Evolutionary conservation across 345 rosid genomes (phyloP).

Genomic region (Cardamine occulta): DNA sequence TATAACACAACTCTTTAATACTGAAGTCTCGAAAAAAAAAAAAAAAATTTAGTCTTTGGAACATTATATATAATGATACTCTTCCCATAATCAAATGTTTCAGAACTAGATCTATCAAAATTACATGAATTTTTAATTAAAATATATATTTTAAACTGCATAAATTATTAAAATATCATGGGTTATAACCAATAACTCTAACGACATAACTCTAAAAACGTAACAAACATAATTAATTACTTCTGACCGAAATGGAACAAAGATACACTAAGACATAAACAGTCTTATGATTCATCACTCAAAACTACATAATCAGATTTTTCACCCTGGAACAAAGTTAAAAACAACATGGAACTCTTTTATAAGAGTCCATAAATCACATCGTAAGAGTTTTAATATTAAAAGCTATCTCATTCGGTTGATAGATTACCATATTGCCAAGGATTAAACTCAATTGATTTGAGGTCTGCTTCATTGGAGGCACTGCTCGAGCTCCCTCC

Average conservation of each 20-base stretch:
- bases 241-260: slow-evolving; percentile 20
- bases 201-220: not conserved
- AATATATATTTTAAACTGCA: not conserved
- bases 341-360: slow-evolving; percentile 30
- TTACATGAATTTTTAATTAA: not conserved
- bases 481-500: slow-evolving; percentile 51
- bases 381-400: not conserved
- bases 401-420: slow-evolving; percentile 54
- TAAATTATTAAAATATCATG: not conserved
- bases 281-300: slow-evolving; percentile 27
- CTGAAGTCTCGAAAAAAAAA: not conserved
- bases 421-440: slow-evolving; percentile 71
- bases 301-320: slow-evolving; percentile 30
- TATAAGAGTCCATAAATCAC: slow-evolving; percentile 21
- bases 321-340: slow-evolving; percentile 26
- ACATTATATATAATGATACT: not conserved
- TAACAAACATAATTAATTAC: slow-evolving; percentile 17
- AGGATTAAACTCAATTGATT: slow-evolving; percentile 64
- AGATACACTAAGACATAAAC: slow-evolving; percentile 18
- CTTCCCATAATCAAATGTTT: not conserved
- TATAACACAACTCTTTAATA: not conserved
- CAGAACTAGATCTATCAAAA: not conserved
- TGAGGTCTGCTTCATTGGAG: slow-evolving; percentile 43
- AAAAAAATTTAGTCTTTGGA: not conserved
- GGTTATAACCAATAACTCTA: not conserved